Evolutionary conservation across 106 monocot genomes (phyloP).

Genomic region (Apostasia shenzhenica): DNA sequence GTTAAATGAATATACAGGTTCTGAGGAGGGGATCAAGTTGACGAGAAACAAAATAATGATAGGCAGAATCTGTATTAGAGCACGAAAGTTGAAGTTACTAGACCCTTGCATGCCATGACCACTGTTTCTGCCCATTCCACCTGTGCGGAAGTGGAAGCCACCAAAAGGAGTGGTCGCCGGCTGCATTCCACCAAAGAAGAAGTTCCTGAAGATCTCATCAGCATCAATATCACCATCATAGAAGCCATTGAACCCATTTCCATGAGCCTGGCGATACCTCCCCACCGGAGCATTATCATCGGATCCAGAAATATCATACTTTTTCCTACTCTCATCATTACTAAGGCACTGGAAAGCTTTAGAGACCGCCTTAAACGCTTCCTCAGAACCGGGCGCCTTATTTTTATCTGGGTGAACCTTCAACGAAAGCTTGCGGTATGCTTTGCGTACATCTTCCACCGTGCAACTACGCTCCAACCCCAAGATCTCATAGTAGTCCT

Average conservation of each 20-base stretch:
- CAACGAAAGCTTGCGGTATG: conserved; percentile 79
- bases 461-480: conserved; percentile 61
- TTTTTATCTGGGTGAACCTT: conserved; percentile 98
- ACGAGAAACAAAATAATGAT: conserved; percentile 57
- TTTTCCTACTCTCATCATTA: conserved; percentile 64
- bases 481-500: conserved; percentile 89
- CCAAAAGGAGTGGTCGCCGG: conserved; percentile 50
- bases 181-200: conserved; percentile 62
- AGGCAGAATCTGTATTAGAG: conserved; percentile 75
- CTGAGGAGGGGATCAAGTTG: conserved; percentile 81
- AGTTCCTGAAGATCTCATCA: conserved; percentile 94
- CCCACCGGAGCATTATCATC: conserved; percentile 50
- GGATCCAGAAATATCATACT: conserved; percentile 81
- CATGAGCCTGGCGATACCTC: conserved; percentile 8
- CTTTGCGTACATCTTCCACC: conserved; percentile 87
- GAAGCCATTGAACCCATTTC: conserved; percentile 52
- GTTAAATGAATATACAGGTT: conserved; percentile 55
- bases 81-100: conserved; percentile 31
- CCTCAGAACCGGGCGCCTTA: conserved; percentile 88
- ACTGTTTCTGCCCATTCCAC: conserved; percentile 34
- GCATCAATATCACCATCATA: conserved; percentile 85
- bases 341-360: conserved; percentile 97
- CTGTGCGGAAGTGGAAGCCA: conserved; percentile 67
- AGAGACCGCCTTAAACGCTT: conserved; percentile 90
- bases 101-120: conserved; percentile 31